Evolutionary conservation across 2,329 filamentous ascomycete species (phyloP).

Genomic region (Phaeomoniella chlamydospora): DNA sequence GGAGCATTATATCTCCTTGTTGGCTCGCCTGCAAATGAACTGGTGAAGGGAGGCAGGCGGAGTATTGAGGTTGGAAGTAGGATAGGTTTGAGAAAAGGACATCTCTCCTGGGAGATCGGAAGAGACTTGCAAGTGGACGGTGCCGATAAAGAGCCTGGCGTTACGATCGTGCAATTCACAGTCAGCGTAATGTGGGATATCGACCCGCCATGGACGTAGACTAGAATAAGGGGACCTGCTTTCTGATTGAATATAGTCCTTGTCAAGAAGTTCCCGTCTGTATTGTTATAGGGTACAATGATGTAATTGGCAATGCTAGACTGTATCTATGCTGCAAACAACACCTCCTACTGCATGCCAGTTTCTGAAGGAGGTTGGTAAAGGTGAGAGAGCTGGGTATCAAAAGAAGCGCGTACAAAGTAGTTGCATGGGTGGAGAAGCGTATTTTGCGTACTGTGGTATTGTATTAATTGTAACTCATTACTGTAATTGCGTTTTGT

Average conservation of each 20-base stretch:
- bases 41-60: background rate
- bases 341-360: no score
- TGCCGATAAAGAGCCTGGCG: no score
- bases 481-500: background rate
- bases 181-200: constrained; percentile 1
- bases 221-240: background rate
- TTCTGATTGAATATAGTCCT: background rate
- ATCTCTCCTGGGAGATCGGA: background rate
- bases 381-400: no score
- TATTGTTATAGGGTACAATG: background rate
- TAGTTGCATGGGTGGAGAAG: no score
- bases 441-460: no score
- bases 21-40: background rate
- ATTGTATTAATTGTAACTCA: background rate
- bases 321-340: background rate
- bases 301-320: background rate
- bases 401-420: no score
- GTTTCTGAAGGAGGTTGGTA: no score
- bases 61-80: background rate
- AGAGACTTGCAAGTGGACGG: no score
- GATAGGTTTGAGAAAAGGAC: background rate
- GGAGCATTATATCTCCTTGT: background rate
- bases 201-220: background rate
- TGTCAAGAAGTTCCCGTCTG: background rate
- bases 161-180: no score